Evolutionary conservation across 1,139 yeast genomes (phyloP).

Genomic region (Pichia sp.): DNA sequence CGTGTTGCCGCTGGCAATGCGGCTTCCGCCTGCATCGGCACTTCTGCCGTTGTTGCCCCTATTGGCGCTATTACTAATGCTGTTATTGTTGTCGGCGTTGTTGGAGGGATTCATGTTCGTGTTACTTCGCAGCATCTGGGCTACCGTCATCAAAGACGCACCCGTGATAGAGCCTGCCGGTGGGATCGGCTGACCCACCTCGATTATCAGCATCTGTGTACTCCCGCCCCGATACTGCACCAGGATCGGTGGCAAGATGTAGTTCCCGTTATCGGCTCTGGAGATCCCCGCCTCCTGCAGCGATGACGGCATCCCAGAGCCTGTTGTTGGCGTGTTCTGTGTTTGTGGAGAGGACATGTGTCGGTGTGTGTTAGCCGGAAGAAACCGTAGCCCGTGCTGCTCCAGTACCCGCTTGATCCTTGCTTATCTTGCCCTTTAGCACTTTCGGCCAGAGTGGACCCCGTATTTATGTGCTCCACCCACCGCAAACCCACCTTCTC

Average conservation of each 20-base stretch:
- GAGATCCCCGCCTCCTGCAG: constrained; percentile 21
- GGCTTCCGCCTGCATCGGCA: too few relatives aligned
- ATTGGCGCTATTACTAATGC: background rate
- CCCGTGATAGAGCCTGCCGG: background rate
- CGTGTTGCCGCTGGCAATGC: background rate
- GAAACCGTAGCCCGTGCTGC: background rate
- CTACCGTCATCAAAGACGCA: constrained; percentile 7
- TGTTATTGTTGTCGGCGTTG: background rate
- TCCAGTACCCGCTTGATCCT: background rate
- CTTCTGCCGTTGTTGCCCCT: too few relatives aligned
- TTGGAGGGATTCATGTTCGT: background rate
- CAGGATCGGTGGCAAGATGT: constrained; percentile 28
- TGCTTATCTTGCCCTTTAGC: background rate
- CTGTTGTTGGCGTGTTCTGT: background rate
- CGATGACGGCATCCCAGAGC: background rate
- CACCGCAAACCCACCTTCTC: background rate
- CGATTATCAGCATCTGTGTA: constrained; percentile 26
- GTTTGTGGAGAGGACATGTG: constrained; percentile 6
- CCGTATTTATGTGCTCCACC: background rate
- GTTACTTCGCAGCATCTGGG: constrained; percentile 10
- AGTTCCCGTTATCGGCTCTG: constrained; percentile 22
- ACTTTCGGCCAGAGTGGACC: background rate
- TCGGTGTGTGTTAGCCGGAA: background rate
- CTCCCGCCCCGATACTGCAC: constrained; percentile 29
- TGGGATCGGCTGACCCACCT: constrained; percentile 25